Base-by-base conservation (phyloP, 1,139 yeast species). In the Maudiozyma humilis region DNA sequence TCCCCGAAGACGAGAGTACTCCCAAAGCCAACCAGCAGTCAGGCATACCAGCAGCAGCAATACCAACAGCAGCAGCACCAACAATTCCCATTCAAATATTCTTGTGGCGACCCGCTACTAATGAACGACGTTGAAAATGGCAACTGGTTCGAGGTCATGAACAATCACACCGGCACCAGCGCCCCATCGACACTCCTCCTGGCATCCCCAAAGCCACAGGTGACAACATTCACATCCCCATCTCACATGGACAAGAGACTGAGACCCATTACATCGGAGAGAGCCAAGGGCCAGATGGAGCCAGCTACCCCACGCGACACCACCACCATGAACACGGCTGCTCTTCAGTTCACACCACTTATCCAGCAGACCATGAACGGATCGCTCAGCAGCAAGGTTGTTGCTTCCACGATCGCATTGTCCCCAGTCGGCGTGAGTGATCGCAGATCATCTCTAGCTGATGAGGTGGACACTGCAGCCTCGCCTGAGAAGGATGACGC, bases 311-410 rank as follows among this genome's bases (percentile, higher is more conserved):
- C 56, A 17, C 46, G 44, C 20, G 34, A 46, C 16, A 43, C 53
- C 8, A 39, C 20, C 13, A 14, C 27, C 12, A 16, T 12, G 14
- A 17, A 13, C 3, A 20, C 17, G 14, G 15, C 36, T 12, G 14
- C 50, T 16, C 44, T 51, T 34, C 50, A 54, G 40, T 54, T 56
- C 33, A 57, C 62, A 5, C 62, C 62, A 12, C 44, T 56, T 23
- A 56, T 57, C 15, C 60, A 57, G 44, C 58, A 55, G 32, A 53
- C 62, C 6, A 57, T 57, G 62, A 51, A 52, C 44, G 62, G 60
- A n/a, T 54, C 60, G 5, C 42, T 57, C 36, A 48, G 51, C 34
- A 41, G 51, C 12, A 54, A 50, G 33, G 44, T 44, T 33, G 39
- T 50, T 10, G 51, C 54, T 18, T 31, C 32, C 13, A 18, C 40